phyloP scores from a whole-genome alignment of 1,284 basidiomycete genomes.

The Trametes versicolor region DNA sequence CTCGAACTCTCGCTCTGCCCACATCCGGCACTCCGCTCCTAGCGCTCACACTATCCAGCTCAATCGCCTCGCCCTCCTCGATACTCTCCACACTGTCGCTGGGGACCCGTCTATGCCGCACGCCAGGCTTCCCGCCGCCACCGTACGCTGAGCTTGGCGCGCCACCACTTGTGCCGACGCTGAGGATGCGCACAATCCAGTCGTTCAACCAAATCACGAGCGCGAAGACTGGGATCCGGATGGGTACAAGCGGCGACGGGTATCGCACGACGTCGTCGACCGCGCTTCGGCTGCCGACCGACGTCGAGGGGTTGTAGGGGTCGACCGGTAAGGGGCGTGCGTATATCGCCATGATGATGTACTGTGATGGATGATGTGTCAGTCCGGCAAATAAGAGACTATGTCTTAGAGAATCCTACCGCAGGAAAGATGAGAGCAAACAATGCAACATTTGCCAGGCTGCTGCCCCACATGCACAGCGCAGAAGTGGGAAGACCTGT shows the following conservation, averaged over 20 bases:
- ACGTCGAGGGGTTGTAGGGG: slow-evolving; percentile 70
- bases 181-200: slow-evolving; percentile 68
- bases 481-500: slow-evolving; percentile 71
- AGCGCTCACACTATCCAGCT: slow-evolving; percentile 37
- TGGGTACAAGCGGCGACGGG: slow-evolving; percentile 79
- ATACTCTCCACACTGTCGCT: slow-evolving; percentile 60
- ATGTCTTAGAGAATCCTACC: slow-evolving; percentile 51
- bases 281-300: slow-evolving; percentile 30
- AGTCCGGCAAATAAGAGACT: neutral
- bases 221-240: slow-evolving; percentile 79
- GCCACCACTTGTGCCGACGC: slow-evolving; percentile 51
- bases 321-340: slow-evolving; percentile 72
- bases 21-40: slow-evolving; percentile 20
- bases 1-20: slow-evolving; percentile 29
- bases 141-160: slow-evolving; percentile 6
- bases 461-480: slow-evolving; percentile 75
- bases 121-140: neutral
- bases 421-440: slow-evolving; percentile 84
- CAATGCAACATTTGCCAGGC: slow-evolving; percentile 77
- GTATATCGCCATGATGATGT: slow-evolving; percentile 82
- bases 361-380: slow-evolving; percentile 51
- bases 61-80: slow-evolving; percentile 58
- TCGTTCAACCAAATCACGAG: slow-evolving; percentile 81
- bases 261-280: slow-evolving; percentile 58
- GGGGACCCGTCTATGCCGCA: slow-evolving; percentile 33